A percentile compares a stretch with the other conserved stretches of the same genome.
Evolutionary conservation across 2,329 filamentous ascomycete species (phyloP).

Genomic region (Fusarium lateritium): DNA sequence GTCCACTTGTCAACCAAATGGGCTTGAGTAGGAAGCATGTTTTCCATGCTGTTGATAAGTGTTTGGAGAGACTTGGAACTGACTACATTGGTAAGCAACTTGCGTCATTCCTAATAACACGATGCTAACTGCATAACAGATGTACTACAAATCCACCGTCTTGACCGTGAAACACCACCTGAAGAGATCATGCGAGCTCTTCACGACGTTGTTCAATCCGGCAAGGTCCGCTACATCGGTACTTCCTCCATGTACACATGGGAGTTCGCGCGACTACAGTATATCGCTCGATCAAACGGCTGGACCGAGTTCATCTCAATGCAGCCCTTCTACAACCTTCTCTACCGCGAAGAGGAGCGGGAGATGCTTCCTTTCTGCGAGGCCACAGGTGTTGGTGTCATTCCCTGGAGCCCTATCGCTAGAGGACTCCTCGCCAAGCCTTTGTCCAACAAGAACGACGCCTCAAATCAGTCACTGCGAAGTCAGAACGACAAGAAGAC

Average conservation of each 20-base stretch:
- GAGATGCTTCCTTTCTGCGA: conserved; percentile 58
- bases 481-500: conserved; percentile 44
- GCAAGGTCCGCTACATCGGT: conserved; percentile 70
- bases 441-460: conserved; percentile 29
- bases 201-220: conserved; percentile 70
- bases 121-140: conserved; percentile 56
- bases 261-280: conserved; percentile 67
- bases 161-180: conserved; percentile 63
- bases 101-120: rapidly evolving
- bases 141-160: conserved; percentile 73
- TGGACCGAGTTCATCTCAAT: conserved; percentile 73
- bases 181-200: conserved; percentile 72
- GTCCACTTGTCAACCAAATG: conserved; percentile 54
- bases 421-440: conserved; percentile 53
- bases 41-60: conserved; percentile 75
- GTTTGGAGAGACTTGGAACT: conserved; percentile 67
- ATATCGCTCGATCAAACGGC: conserved; percentile 66
- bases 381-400: conserved; percentile 53
- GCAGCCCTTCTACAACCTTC: conserved; percentile 71
- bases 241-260: conserved; percentile 65
- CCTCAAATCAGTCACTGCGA: conserved; percentile 21
- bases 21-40: conserved; percentile 76
- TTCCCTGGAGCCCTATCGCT: conserved; percentile 55
- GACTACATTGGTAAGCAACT: conserved; percentile 66
- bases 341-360: conserved; percentile 72